Evolutionary conservation across 306 rosid species (phyloP), one percentile per base, ranked within the genome.

Genomic region (Trichosanthes truncata): DNA sequence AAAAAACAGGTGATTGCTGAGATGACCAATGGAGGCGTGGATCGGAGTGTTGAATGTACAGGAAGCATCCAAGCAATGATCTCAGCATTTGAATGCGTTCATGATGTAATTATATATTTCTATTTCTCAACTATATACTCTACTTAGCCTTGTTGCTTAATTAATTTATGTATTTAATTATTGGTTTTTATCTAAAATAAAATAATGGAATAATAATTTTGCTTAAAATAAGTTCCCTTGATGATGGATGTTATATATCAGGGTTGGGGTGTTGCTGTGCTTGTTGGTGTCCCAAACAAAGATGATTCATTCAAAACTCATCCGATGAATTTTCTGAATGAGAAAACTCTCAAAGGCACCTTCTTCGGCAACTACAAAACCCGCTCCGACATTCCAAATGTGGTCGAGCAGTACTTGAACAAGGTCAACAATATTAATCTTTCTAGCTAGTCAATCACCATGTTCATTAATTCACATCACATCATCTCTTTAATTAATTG

Each of bases 241-340:
- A n/a, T n/a, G n/a, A n/a, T n/a, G n/a, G n/a, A n/a, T n/a, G n/a
- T n/a, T n/a, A n/a, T n/a, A n/a, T n/a, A n/a, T 29, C 33, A 93
- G 97, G 97, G 97, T 26, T 93, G 97, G 97, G 97, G 96, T 40
- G 89, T 89, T 77, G 97, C 96, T 57, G 97, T 93, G n/a, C 93
- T 93, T 2, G 97, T 93, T 41, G 97, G 97, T 35, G 96, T 93
- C 53, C 96, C 94, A 55, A 93, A 4, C 79, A 93, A 87, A 85
- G 96, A 93, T 33, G 96, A 89, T 81, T 88, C 88, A 38, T 93
- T 93, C 86, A 86, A 84, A 81, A 93, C 97, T 77, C 88, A 89
- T 80, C 94, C 94, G 20, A 0, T 91, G 82, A 91, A 93, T 62
- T 80, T 93, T 65, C 63, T 93, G 86, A 84, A 85, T 31, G 97